These are phyloP conservation scores for Wickerhamiella siamensis DNA, from an alignment of 805 yeast species.

Conservation along the genomic window DNA sequence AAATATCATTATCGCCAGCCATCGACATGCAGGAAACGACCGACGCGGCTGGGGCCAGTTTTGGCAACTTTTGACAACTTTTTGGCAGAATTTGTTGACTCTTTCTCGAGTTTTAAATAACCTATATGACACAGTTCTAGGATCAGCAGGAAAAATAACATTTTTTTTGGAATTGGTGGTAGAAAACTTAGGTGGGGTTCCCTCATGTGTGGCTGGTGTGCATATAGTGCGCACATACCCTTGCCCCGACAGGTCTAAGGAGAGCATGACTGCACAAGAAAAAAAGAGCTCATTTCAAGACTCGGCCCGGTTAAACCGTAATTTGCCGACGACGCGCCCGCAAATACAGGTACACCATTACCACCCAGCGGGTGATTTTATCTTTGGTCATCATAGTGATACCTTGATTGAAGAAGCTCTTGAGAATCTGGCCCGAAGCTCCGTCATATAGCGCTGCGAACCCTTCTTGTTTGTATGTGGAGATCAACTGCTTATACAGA, in stretches of 20 bases:
- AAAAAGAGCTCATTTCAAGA: too few species aligned
- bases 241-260: too few species aligned
- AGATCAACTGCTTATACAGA: constrained; percentile 16
- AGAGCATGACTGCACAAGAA: too few species aligned
- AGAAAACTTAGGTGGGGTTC: too few species aligned
- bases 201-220: too few species aligned
- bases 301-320: too few species aligned
- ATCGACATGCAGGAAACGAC: constrained; percentile 6
- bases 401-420: constrained; percentile 24
- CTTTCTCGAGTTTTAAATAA: too few species aligned
- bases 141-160: too few species aligned
- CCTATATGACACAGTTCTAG: too few species aligned
- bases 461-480: constrained; percentile 51
- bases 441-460: constrained; percentile 72
- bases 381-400: constrained; percentile 27
- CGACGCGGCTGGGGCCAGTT: constrained; percentile 3
- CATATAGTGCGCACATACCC: too few species aligned
- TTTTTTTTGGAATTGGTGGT: too few species aligned
- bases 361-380: constrained; percentile 21
- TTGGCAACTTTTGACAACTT: background rate
- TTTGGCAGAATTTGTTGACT: too few species aligned
- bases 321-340: background rate
- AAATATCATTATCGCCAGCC: background rate
- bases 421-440: constrained; percentile 21
- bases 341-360: constrained; percentile 1